These are phyloP conservation scores for Astrothelium subdiscretum DNA, from an alignment of 495 filamentous ascomycete species.

Conservation along the genomic window DNA sequence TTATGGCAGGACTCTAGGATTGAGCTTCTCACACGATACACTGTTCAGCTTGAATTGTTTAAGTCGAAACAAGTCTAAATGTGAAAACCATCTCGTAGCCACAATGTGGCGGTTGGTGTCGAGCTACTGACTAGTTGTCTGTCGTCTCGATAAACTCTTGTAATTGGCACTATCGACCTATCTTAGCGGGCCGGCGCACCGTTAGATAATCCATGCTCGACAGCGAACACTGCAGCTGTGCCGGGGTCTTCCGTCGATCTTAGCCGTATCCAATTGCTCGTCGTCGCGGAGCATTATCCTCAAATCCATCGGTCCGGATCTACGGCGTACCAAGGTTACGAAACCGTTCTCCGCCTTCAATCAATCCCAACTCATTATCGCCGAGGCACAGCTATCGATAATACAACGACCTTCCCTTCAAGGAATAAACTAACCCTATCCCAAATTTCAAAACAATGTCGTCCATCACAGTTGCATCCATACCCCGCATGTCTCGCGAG, in stretches of 20 bases:
- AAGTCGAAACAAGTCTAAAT: too few relatives aligned
- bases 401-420: neutral
- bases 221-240: neutral
- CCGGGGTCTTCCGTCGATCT: too few relatives aligned
- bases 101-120: too few relatives aligned
- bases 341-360: neutral
- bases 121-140: neutral
- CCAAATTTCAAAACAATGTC: conserved; percentile 34
- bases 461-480: conserved; percentile 42
- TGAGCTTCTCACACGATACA: too few relatives aligned
- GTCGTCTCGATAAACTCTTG: neutral
- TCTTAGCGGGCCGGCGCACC: neutral
- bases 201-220: neutral
- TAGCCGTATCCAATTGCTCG: too few relatives aligned
- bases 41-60: too few relatives aligned
- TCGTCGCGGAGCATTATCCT: too few relatives aligned
- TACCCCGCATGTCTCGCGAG: conserved; percentile 53
- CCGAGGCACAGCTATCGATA: neutral
- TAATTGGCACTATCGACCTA: neutral
- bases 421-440: neutral
- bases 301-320: too few relatives aligned
- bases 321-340: too few relatives aligned
- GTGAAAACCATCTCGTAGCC: too few relatives aligned
- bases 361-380: neutral
- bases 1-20: too few relatives aligned